A percentile compares a stretch with the other conserved stretches of the same genome.
These are phyloP conservation scores for Pyracantha coccinea DNA, from an alignment of 331 rosid species.

Conservation along the genomic window DNA sequence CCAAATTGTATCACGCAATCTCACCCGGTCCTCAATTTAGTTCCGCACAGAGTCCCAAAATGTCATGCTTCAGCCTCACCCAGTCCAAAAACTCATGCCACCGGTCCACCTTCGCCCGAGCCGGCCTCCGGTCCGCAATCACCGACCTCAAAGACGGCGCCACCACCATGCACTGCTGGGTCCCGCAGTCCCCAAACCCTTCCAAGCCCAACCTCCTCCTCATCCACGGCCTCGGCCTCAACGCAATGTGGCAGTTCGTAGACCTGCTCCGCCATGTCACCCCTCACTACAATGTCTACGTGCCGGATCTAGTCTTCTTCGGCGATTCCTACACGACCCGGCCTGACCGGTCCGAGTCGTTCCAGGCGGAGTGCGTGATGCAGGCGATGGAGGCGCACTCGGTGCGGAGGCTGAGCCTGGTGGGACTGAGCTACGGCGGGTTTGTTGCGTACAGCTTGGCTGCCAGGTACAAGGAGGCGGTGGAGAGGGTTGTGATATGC, in stretches of 20 bases:
- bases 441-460: conserved; percentile 58
- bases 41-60: background rate
- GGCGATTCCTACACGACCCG: conserved; percentile 50
- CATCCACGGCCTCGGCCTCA: conserved; percentile 63
- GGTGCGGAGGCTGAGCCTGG: conserved; percentile 33
- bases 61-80: conserved; percentile 45
- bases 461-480: conserved; percentile 31
- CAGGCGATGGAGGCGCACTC: conserved; percentile 53
- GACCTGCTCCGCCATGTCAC: conserved; percentile 37
- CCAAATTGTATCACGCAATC: background rate
- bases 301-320: conserved; percentile 72
- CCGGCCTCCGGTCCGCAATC: conserved; percentile 48
- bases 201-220: conserved; percentile 56
- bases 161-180: conserved; percentile 68
- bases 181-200: conserved; percentile 30
- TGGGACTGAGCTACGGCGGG: conserved; percentile 81
- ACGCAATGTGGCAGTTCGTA: conserved; percentile 81
- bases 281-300: conserved; percentile 51
- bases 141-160: conserved; percentile 62
- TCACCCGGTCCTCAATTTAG: background rate
- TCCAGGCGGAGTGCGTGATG: conserved; percentile 74
- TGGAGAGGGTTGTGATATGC: conserved; percentile 72
- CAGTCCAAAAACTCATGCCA: conserved; percentile 49
- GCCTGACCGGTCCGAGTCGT: conserved; percentile 44
- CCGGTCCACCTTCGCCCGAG: conserved; percentile 34